phyloP scores from a whole-genome alignment of 2,329 filamentous ascomycete genomes.

The Thermothelomyces thermophilus region DNA sequence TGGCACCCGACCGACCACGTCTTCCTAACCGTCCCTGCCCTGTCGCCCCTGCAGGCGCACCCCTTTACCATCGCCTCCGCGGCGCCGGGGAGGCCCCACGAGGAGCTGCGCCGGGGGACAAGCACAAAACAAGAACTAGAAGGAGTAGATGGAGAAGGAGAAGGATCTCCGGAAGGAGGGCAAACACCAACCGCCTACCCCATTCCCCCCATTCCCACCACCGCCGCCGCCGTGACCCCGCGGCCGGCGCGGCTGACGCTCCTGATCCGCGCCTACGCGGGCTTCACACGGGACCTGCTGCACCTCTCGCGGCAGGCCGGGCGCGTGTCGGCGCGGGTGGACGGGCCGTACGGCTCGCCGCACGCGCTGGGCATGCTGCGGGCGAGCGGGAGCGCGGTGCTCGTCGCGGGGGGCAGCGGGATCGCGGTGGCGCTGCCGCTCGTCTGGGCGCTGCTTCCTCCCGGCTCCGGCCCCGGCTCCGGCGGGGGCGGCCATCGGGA shows the following conservation, averaged over 20 bases:
- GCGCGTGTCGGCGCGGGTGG: constrained; percentile 42
- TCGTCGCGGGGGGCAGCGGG: constrained; percentile 58
- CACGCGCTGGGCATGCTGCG: constrained; percentile 49
- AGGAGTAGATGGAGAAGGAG: neutral
- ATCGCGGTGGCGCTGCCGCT: constrained; percentile 59
- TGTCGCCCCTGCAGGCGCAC: constrained; percentile 53
- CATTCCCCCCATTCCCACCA: too few species aligned
- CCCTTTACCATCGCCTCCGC: constrained; percentile 61
- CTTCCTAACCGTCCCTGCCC: constrained; percentile 52
- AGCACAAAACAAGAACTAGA: neutral
- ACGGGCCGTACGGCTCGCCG: constrained; percentile 58
- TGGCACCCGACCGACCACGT: constrained; percentile 59
- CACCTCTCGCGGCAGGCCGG: constrained; percentile 31
- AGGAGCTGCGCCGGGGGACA: neutral
- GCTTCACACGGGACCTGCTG: constrained; percentile 53
- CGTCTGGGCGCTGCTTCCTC: constrained; percentile 42
- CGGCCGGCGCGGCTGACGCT: constrained; percentile 47
- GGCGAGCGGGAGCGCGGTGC: constrained; percentile 41
- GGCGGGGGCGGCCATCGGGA: neutral
- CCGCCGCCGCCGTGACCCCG: neutral
- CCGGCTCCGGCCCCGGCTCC: neutral
- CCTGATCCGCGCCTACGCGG: constrained; percentile 52
- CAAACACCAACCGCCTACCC: neutral
- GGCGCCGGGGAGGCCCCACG: constrained; percentile 23
- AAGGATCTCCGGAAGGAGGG: neutral